Evolutionary conservation across 176 grass and related monocot genomes (phyloP).

Genomic region (Phragmites australis): DNA sequence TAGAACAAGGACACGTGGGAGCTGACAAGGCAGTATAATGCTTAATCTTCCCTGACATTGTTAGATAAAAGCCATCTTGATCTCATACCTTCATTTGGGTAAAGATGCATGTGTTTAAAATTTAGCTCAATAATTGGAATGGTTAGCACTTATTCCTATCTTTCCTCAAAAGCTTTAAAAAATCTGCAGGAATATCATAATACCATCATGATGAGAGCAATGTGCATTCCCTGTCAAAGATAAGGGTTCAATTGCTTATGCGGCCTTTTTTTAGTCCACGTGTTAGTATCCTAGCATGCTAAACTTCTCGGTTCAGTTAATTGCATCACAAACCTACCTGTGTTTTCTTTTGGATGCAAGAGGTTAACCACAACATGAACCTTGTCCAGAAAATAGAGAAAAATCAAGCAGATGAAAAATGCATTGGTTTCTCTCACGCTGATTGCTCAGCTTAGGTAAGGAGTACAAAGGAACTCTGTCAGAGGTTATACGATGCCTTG

Average conservation of each 20-base stretch:
- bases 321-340: background rate
- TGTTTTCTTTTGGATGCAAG: background rate
- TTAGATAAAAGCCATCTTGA: constrained; percentile 19
- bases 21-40: constrained; percentile 25
- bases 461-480: too few relatives aligned
- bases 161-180: constrained; percentile 21
- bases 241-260: background rate
- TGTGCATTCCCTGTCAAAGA: constrained; percentile 6
- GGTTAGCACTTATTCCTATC: background rate
- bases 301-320: background rate
- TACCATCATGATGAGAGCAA: constrained; percentile 12
- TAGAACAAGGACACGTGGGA: constrained; percentile 7
- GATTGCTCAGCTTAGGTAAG: too few relatives aligned
- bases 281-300: constrained; percentile 4
- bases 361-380: background rate
- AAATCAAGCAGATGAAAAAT: background rate
- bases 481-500: too few relatives aligned
- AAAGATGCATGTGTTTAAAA: background rate
- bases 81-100: constrained; percentile 7
- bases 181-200: constrained; percentile 10
- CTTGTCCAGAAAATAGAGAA: background rate
- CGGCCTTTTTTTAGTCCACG: constrained; percentile 1
- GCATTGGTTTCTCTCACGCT: background rate
- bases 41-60: constrained; percentile 16
- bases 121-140: constrained; percentile 20